Evolutionary conservation across 2,329 filamentous ascomycete species (phyloP).

Genomic region (Stagonosporopsis rhizophila): DNA sequence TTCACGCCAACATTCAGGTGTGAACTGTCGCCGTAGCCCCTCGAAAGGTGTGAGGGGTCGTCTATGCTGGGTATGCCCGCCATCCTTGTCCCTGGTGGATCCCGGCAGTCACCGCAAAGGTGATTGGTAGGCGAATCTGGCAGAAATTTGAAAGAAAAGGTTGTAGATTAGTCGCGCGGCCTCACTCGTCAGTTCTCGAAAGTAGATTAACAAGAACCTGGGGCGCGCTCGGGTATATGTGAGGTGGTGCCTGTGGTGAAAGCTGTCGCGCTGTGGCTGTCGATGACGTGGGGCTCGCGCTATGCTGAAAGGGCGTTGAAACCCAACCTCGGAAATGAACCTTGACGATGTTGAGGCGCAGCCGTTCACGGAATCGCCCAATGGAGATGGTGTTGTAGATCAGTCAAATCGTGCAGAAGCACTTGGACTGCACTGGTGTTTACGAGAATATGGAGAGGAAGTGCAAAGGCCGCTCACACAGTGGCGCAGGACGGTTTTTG

Average conservation of each 20-base stretch:
- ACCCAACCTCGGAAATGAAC: slow-evolving; percentile 16
- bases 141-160: neutral
- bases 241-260: slow-evolving; percentile 7
- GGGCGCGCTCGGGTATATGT: slow-evolving; percentile 9
- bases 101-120: slow-evolving; percentile 21
- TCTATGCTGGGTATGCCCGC: slow-evolving; percentile 47
- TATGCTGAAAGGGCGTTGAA: neutral
- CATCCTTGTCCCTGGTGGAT: slow-evolving; percentile 32
- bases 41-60: slow-evolving; percentile 47
- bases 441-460: slow-evolving; percentile 1
- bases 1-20: slow-evolving; percentile 35
- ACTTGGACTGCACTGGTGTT: neutral
- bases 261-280: slow-evolving; percentile 15
- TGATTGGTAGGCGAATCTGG: slow-evolving; percentile 23
- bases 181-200: neutral
- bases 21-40: slow-evolving; percentile 42
- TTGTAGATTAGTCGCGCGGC: neutral
- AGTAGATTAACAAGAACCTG: neutral
- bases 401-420: slow-evolving; percentile 15
- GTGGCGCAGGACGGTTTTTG: slow-evolving; percentile 14
- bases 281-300: slow-evolving; percentile 20
- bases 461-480: slow-evolving; percentile 4
- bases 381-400: slow-evolving; percentile 27
- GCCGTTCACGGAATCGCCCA: slow-evolving; percentile 23
- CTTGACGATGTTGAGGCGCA: slow-evolving; percentile 24